phyloP scores from a whole-genome alignment of 805 yeast species.

The Blastobotrys attinorum region DNA sequence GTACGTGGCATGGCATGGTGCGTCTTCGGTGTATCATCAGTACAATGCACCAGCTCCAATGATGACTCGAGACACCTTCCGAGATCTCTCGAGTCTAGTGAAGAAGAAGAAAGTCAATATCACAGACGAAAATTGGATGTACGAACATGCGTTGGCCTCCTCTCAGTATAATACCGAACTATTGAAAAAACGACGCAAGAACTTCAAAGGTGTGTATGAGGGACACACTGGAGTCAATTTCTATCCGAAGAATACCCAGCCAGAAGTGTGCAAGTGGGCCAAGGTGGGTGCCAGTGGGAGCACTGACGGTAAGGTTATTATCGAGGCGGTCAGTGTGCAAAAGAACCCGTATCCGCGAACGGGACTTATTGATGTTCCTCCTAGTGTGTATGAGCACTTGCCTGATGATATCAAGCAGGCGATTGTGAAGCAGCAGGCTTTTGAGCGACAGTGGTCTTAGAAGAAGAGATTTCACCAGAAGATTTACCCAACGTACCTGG shows the following conservation, averaged over 20 bases:
- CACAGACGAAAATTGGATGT: conserved; percentile 74
- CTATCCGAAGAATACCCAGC: conserved; percentile 70
- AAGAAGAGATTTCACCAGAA: no score
- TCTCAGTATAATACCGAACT: conserved; percentile 61
- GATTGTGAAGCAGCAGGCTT: conserved; percentile 17
- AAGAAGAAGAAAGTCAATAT: conserved; percentile 28
- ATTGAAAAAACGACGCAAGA: conserved; percentile 47
- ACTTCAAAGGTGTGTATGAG: conserved; percentile 48
- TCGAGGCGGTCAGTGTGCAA: conserved; percentile 24
- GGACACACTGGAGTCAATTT: conserved; percentile 78
- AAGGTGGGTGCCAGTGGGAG: conserved; percentile 23
- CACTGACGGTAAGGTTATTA: conserved; percentile 8
- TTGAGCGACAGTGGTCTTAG: conserved; percentile 15
- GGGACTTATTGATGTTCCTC: conserved; percentile 56
- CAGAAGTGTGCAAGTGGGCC: conserved; percentile 36
- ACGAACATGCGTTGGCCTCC: conserved; percentile 74
- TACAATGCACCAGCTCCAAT: conserved; percentile 18
- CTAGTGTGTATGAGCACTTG: conserved; percentile 46
- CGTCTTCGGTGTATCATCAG: conserved; percentile 35
- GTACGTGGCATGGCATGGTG: conserved; percentile 48
- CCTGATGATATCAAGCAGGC: conserved; percentile 45
- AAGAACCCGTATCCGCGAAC: conserved; percentile 47
- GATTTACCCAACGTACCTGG: no score
- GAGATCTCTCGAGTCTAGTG: conserved; percentile 11
- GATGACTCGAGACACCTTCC: conserved; percentile 22